Evolutionary conservation across 148 eudicot genomes (phyloP).

Genomic region (Pouteria glomerata): DNA sequence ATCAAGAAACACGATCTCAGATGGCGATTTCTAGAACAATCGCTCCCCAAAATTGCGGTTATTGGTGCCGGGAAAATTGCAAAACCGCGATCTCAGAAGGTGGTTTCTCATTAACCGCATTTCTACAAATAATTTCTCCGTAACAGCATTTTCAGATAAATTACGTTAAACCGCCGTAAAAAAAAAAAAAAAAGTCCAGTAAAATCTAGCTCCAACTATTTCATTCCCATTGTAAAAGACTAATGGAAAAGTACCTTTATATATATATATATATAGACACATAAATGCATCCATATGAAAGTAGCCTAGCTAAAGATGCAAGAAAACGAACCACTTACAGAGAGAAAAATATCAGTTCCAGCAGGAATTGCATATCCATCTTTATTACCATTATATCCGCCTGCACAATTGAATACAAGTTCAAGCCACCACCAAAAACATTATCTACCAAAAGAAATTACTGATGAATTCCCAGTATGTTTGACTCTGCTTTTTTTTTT

Average conservation of each 20-base stretch:
- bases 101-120: too few species aligned
- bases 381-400: conserved; percentile 70
- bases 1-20: too few species aligned
- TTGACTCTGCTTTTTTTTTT: too few species aligned
- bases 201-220: background rate
- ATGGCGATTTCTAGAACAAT: too few species aligned
- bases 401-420: conserved; percentile 36
- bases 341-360: conserved; percentile 88
- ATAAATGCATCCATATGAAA: background rate
- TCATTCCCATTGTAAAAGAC: background rate
- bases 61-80: too few species aligned
- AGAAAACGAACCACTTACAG: conserved; percentile 45
- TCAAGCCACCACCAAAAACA: background rate
- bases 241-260: background rate
- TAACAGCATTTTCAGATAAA: too few species aligned
- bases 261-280: background rate
- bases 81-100: too few species aligned
- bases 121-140: too few species aligned
- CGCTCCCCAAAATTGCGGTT: too few species aligned
- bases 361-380: conserved; percentile 79
- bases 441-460: background rate
- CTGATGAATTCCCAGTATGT: background rate
- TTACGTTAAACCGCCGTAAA: too few species aligned
- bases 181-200: too few species aligned
- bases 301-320: conserved; percentile 7